Evolutionary conservation across 768 basidiomycete species (phyloP).

Genomic region (Kwoniella bestiolae): DNA sequence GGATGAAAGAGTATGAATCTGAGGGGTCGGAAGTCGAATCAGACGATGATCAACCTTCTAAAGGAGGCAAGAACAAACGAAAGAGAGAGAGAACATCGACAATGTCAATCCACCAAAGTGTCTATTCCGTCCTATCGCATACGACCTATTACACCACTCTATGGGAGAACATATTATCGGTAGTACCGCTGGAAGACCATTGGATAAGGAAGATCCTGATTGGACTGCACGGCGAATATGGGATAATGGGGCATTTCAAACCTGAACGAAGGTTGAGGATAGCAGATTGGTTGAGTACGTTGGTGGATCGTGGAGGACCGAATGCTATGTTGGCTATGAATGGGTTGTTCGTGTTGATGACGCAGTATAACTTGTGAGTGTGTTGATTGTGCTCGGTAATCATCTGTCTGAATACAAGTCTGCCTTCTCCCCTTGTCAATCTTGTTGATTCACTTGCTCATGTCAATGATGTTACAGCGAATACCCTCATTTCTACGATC

Average conservation of each 20-base stretch:
- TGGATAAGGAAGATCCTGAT: slow-evolving; percentile 54
- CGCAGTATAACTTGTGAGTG: slow-evolving; percentile 89
- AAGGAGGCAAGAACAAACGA: slow-evolving; percentile 24
- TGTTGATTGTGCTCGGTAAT: no score
- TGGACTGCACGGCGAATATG: slow-evolving; percentile 51
- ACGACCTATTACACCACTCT: slow-evolving; percentile 34
- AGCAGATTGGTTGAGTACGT: slow-evolving; percentile 54
- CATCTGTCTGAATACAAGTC: no score
- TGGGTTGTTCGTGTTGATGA: slow-evolving; percentile 86
- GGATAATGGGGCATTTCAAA: slow-evolving; percentile 45
- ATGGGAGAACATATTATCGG: slow-evolving; percentile 40
- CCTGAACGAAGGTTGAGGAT: slow-evolving; percentile 49
- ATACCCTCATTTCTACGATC: slow-evolving; percentile 92
- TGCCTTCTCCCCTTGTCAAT: neutral
- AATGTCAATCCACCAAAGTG: slow-evolving; percentile 33
- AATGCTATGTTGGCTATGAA: slow-evolving; percentile 89
- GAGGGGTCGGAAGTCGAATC: slow-evolving; percentile 32
- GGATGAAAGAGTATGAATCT: slow-evolving; percentile 56
- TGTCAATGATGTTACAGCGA: slow-evolving; percentile 65
- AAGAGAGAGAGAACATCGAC: slow-evolving; percentile 28
- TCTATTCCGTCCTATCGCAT: slow-evolving; percentile 36
- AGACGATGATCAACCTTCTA: slow-evolving; percentile 8
- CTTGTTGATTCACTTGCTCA: slow-evolving; percentile 13
- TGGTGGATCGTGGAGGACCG: slow-evolving; percentile 66
- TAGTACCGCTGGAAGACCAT: slow-evolving; percentile 29